Base-by-base conservation (phyloP, 345 rosid species). In the Aurinia saxatilis region DNA sequence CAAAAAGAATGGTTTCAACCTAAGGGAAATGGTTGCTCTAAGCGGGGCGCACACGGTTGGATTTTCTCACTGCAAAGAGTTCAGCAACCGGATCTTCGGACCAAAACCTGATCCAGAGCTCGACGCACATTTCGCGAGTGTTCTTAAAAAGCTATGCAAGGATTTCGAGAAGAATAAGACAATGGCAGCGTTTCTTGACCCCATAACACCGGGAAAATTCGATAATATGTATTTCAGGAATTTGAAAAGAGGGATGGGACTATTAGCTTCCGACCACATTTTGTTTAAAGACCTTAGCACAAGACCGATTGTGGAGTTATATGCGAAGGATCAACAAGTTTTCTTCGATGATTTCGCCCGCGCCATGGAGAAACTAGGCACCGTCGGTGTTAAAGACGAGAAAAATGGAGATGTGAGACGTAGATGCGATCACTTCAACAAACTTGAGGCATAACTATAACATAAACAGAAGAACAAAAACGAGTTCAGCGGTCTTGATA, bases 31-130 rank as follows among this genome's bases (percentile, higher is more conserved):
- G 69, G 90, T 82, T 14, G 87, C 87, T 0, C 42, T 84, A 23
- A 65, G 65, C 12, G 87, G 87, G 0, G 85, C 57, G 0, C 86
- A 83, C 61, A 83, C 88, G 1, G 76, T 83, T 3, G 88, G 88
- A 38, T 73, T 83, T 52, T 57, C 86, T 4, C 83, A 83, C 13
- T 83, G 88, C 65, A 68, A 42, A 25, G 78, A 79, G 25, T 83
- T 83, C 36, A 50, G 44, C 16, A 25, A 50, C 44, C 57, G 80
- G 35, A 54, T 83, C 11, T 77, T 59, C 46, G 57, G 80, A 59
- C 49, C 72, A 6, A 38, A 39, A 16, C 8, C 60, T 11, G 87
- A 82, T 27, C 82, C 82, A 10, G 73, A 63, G 3, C 37, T 71
- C 11, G 41, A 81, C 55, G 53, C 77, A 2, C 35, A 25, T 21